Conservation (phyloP, 2,329 filamentous ascomycete genomes). For the Colletotrichum navitas region DNA sequence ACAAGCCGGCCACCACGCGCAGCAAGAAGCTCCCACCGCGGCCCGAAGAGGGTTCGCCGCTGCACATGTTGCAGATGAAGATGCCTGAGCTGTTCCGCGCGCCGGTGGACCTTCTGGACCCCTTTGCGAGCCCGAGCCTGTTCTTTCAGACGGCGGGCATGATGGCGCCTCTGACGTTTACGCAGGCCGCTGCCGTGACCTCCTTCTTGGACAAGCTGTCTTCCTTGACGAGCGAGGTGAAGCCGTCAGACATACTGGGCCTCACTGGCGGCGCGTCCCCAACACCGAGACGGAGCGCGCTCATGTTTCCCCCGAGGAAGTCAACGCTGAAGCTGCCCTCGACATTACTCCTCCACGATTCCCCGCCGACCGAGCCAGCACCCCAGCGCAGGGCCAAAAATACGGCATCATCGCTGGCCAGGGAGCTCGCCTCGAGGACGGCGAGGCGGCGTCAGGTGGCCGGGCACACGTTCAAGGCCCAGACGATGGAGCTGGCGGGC, state of each 20-base stretch:
- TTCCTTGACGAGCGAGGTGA: constrained; percentile 34
- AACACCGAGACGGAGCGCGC: constrained; percentile 55
- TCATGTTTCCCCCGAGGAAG: constrained; percentile 62
- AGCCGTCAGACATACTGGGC: constrained; percentile 33
- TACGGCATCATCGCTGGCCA: constrained; percentile 42
- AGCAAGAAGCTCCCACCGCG: constrained; percentile 40
- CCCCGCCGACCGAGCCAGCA: constrained; percentile 42
- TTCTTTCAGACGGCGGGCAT: constrained; percentile 69
- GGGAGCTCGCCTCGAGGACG: constrained; percentile 37
- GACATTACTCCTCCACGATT: constrained; percentile 62
- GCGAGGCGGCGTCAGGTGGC: constrained; percentile 35
- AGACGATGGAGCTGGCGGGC: constrained; percentile 60
- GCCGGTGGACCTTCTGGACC: constrained; percentile 67
- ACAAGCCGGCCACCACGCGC: constrained; percentile 46
- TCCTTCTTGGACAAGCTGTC: constrained; percentile 44
- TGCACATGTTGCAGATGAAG: constrained; percentile 54
- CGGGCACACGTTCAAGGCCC: constrained; percentile 60
- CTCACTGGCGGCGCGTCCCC: constrained; percentile 41
- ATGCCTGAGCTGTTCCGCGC: constrained; percentile 60
- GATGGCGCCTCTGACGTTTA: constrained; percentile 60
- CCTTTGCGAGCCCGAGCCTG: constrained; percentile 69
- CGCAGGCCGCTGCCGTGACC: constrained; percentile 45
- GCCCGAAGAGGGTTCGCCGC: constrained; percentile 51
- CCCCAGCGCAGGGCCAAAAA: constrained; percentile 22
- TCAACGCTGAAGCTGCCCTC: constrained; percentile 64